Conservation (phyloP, 2,329 filamentous ascomycete genomes). For the Fusarium neocosmosporiellum region DNA sequence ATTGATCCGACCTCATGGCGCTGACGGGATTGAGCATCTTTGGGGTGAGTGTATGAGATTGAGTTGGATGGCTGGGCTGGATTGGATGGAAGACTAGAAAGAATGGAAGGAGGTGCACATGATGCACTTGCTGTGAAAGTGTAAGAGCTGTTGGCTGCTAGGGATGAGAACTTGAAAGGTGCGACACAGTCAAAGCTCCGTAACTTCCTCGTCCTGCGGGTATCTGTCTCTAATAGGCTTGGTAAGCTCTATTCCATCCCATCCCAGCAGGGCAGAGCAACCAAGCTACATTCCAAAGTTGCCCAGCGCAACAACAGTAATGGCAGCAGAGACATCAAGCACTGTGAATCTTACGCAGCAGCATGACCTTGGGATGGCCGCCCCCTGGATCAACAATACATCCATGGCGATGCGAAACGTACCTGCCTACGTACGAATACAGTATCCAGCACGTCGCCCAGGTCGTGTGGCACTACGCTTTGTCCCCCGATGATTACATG, state of each 20-base stretch:
- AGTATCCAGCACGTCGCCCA: slow-evolving; percentile 1
- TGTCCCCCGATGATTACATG: slow-evolving; percentile 5
- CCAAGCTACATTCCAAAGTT: not conserved
- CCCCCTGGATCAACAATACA: not conserved
- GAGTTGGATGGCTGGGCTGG: not conserved
- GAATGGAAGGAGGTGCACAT: not conserved
- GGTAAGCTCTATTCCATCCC: not conserved
- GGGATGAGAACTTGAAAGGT: not conserved
- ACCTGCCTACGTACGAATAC: not conserved
- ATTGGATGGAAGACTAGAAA: not conserved
- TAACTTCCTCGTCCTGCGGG: not conserved
- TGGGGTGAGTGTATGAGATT: not conserved
- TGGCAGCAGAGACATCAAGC: not conserved
- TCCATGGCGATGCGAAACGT: not conserved
- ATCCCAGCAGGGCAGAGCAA: not conserved
- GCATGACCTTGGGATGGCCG: not conserved
- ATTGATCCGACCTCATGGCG: not conserved
- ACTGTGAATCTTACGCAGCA: not conserved
- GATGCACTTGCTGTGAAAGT: not conserved
- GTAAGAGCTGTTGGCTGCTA: not conserved
- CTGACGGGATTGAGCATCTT: slow-evolving; percentile 8
- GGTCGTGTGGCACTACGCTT: slow-evolving; percentile 31
- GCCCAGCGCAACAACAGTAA: not conserved
- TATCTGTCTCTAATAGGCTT: not conserved
- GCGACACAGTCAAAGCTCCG: not conserved